Percentiles rank a stretch among this genome's conserved stretches.
These are phyloP conservation scores for Daldinia sp. DNA, from an alignment of 2,329 filamentous ascomycete species.

Conservation along the genomic window DNA sequence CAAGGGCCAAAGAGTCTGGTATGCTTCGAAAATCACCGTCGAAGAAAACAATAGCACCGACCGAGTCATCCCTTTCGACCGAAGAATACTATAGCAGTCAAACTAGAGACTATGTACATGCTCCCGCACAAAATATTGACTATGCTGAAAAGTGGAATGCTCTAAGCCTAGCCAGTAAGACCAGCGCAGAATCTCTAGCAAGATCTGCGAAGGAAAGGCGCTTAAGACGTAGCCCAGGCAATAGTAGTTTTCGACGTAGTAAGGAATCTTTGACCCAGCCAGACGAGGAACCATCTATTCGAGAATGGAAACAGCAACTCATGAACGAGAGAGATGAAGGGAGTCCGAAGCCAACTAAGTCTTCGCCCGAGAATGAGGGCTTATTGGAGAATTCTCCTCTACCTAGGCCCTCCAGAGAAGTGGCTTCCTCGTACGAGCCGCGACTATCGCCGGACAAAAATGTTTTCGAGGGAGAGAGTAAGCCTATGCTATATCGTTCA, in stretches of 20 bases:
- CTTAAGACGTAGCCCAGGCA: constrained; percentile 31
- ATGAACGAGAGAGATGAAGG: constrained; percentile 18
- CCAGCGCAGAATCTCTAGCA: constrained; percentile 40
- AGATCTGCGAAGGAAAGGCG: constrained; percentile 39
- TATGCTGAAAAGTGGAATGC: constrained; percentile 36
- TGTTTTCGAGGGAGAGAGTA: constrained; percentile 3
- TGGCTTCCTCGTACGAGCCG: constrained; percentile 8
- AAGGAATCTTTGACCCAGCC: constrained; percentile 19
- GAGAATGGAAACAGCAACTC: constrained; percentile 35
- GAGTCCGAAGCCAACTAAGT: constrained; percentile 20
- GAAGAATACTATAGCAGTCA: constrained; percentile 5
- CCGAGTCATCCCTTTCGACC: constrained; percentile 3
- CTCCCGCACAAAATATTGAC: background rate
- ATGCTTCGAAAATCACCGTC: background rate
- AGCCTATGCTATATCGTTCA: constrained; percentile 34
- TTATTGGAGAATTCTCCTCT: constrained; percentile 27
- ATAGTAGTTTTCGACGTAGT: constrained; percentile 19
- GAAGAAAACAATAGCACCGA: background rate
- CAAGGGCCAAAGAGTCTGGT: background rate
- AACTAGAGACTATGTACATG: background rate
- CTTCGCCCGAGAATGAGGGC: constrained; percentile 29
- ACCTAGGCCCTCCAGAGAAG: background rate
- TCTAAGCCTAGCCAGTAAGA: constrained; percentile 33
- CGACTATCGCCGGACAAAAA: constrained; percentile 17
- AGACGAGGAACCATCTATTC: constrained; percentile 17